A percentile compares a stretch with the other conserved stretches of the same genome.
Evolutionary conservation across 106 monocot genomes (phyloP).

Genomic region (Dioscorea alata): DNA sequence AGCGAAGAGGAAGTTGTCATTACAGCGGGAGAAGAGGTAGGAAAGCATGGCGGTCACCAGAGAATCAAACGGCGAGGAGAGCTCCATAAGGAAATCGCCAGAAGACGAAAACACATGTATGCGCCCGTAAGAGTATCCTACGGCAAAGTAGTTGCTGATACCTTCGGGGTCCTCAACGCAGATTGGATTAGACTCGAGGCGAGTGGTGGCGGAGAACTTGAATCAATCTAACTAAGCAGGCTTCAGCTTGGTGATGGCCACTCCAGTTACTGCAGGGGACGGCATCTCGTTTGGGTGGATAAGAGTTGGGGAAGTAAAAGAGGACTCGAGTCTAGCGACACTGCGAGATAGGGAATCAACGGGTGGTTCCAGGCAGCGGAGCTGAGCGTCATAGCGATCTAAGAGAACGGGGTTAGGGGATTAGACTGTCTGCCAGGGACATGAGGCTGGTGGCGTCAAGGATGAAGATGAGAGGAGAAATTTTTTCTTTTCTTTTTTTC

Average conservation of each 20-base stretch:
- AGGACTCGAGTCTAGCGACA: no score
- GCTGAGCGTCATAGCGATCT: no score
- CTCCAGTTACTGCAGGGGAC: no score
- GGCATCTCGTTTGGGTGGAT: no score
- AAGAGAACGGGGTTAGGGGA: no score
- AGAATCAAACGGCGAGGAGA: constrained; percentile 41
- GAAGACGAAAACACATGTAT: constrained; percentile 55
- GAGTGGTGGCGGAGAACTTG: constrained; percentile 49
- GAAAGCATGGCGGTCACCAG: constrained; percentile 60
- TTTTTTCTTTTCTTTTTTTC: no score
- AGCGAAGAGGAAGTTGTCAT: constrained; percentile 62
- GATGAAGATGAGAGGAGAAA: no score
- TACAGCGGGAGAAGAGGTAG: constrained; percentile 39
- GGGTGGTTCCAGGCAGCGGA: no score
- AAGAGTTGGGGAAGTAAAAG: no score
- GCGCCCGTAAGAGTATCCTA: constrained; percentile 56
- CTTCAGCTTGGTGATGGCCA: constrained; percentile 37
- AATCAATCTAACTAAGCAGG: constrained; percentile 65
- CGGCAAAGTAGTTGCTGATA: constrained; percentile 66
- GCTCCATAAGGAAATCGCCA: constrained; percentile 54
- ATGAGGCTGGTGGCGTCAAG: no score
- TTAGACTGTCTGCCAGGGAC: no score
- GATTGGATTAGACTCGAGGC: constrained; percentile 38
- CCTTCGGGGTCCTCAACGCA: constrained; percentile 55
- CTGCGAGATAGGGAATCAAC: no score